Base-by-base conservation (phyloP, 1,139 yeast species). In the Geotrichum citri-aurantii region DNA sequence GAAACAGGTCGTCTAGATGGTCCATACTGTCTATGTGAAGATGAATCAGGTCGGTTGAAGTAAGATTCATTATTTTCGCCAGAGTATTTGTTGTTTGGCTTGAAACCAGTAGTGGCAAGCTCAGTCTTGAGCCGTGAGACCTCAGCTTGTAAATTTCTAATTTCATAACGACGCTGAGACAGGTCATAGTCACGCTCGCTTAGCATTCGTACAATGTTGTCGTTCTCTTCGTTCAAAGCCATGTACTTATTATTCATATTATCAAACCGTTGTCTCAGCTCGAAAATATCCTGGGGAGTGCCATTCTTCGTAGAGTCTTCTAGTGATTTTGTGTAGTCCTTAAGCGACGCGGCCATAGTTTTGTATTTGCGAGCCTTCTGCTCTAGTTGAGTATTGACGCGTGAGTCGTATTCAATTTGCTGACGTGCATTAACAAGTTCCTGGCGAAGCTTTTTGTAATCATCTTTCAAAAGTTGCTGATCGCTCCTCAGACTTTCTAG, bases 301-400 rank as follows among this genome's bases (percentile, higher is more conserved):
- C 53, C 40, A 12, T 50, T 48, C n/a, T 57, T 57, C 19, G 52
- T 52, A 14, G 59, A 48, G n/a, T 56, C 50, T 47, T 57, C 56
- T n/a, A 57, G 42, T n/a, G 59, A 48, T 24, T 57, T 57, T 7
- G 50, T 33, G 42, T 57, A 57, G 37, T 64, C 65, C 23, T 63
- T 58, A 48, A 65, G 55, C 12, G 59, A 57, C 7, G 62, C 57
- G 1, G 62, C 61, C 59, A 60, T 60, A 3, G 63, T 61, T 51
- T 63, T 62, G 56, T 64, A 61, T 50, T 65, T 65, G 19, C 60
- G 62, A 5, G 65, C 66, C 29, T 61, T 59, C 21, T 58, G 56
- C 21, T 64, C 66, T 29, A 63, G 56, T 14, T 57, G 62, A 5
- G 59, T 64, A 23, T 24, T 40, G 42, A 37, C 42, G 6, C 42